Conservation (phyloP, 768 basidiomycete species). For the Leccinum subgranulosum region DNA sequence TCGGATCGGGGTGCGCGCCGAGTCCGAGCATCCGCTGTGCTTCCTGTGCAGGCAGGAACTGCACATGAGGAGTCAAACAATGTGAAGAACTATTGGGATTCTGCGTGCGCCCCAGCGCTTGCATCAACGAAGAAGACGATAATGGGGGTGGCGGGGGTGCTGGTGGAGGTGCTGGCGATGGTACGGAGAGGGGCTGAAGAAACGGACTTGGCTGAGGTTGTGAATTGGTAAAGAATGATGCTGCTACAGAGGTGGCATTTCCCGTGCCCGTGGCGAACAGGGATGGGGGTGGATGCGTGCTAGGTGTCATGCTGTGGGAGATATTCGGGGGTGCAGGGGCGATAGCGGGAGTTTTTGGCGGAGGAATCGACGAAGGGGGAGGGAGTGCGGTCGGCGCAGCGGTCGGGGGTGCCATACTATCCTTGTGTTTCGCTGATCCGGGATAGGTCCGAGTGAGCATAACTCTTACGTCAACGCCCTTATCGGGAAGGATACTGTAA, state of each 20-base stretch:
- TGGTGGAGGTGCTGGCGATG: slow-evolving; percentile 16
- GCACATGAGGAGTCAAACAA: slow-evolving; percentile 14
- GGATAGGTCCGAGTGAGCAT: slow-evolving; percentile 7
- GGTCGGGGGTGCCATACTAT: slow-evolving; percentile 10
- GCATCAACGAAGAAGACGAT: slow-evolving; percentile 25
- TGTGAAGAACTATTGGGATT: slow-evolving; percentile 4
- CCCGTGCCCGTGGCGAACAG: slow-evolving; percentile 21
- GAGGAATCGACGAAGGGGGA: slow-evolving; percentile 7
- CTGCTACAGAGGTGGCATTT: slow-evolving; percentile 10
- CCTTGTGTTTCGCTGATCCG: slow-evolving; percentile 23
- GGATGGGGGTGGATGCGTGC: slow-evolving; percentile 29
- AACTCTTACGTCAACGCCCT: background rate
- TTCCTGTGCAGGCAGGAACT: slow-evolving; percentile 56
- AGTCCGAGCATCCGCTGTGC: slow-evolving; percentile 49
- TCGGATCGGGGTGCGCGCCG: slow-evolving; percentile 43
- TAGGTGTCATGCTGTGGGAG: slow-evolving; percentile 30
- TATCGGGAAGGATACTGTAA: background rate
- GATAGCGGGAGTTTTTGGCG: slow-evolving; percentile 19
- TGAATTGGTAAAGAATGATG: slow-evolving; percentile 16
- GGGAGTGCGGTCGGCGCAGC: slow-evolving; percentile 12
- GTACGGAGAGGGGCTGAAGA: slow-evolving; percentile 19
- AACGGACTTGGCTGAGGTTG: slow-evolving; percentile 31
- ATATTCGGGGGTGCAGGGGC: slow-evolving; percentile 11
- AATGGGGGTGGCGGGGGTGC: background rate
- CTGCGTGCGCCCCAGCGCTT: slow-evolving; percentile 21